Base-by-base conservation (phyloP, 805 yeast genomes). In the Nakazawaea laoshanensis region DNA sequence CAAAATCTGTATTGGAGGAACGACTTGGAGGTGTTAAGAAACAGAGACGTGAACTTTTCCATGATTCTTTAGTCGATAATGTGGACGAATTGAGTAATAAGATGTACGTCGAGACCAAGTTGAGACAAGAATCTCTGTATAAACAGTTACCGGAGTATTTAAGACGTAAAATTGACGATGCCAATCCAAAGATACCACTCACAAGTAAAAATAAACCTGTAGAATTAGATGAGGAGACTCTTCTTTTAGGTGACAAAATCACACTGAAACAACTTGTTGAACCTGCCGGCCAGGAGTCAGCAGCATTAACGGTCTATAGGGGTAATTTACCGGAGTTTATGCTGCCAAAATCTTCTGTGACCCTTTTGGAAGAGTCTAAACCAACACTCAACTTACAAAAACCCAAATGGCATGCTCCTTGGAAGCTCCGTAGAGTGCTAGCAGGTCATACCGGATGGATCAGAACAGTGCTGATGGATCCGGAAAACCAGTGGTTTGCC, bases 381-480 rank as follows among this genome's bases (percentile, higher is more conserved):
- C 21, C 6, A n/a, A n/a, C n/a, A 12, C 19, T 19, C 20, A 23
- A 29, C 6, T 34, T 24, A 11, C 39, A 29, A n/a, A 39, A 40
- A 29, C 55, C 59, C 3, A 49, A 45, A 17, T 52, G 57, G 68
- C 84, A 74, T 47, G 70, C 73, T 2, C 71, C 76, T 3, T 86
- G 95, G 95, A 71, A 73, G 44, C 63, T 84, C 5, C 65, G 63
- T 49, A 64, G 80, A 36, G 86, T 89, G 3, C 65, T 89, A 1
- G 74, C 83, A 1, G 97, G 97, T 3, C 98, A 92, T 52, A 67
- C 72, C 24, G 98, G 99, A 0, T 88, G 96, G 88, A 86, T 92
- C 1, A 66, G 94, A 29, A 68, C 84, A n/a, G 60, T 87, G 3
- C 67, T 79, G 6, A 70, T 83, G 13, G 97, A 92, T 39, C 95